Percentiles rank a stretch among this genome's conserved stretches.
Conservation (phyloP, 331 rosid genomes). For the Malus hybrid region DNA sequence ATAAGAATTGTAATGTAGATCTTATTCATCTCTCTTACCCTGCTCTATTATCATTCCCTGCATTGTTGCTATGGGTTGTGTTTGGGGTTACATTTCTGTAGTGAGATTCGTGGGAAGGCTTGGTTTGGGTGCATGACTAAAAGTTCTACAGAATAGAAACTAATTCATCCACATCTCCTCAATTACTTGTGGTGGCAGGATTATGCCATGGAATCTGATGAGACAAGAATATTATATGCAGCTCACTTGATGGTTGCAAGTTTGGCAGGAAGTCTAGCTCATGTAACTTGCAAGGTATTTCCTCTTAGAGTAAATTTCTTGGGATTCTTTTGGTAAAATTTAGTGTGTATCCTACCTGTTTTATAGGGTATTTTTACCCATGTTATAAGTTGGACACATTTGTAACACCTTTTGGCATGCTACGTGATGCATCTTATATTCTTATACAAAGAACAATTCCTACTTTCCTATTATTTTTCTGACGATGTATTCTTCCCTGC, state of each 20-base stretch:
- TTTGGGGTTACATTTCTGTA: neutral
- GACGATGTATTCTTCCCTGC: neutral
- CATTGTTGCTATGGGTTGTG: neutral
- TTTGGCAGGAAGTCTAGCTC: conserved; percentile 92
- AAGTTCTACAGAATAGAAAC: neutral
- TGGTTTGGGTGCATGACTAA: neutral
- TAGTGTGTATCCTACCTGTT: neutral
- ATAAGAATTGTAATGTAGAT: neutral
- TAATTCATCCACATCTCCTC: neutral
- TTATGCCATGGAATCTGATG: conserved; percentile 96
- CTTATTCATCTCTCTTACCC: neutral
- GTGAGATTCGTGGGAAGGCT: neutral
- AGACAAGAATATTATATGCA: conserved; percentile 79
- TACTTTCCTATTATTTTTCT: neutral
- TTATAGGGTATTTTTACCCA: neutral
- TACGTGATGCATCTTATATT: neutral
- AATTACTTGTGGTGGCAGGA: conserved; percentile 45
- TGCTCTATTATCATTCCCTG: neutral
- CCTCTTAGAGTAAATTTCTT: conserved; percentile 8
- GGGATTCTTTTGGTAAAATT: neutral
- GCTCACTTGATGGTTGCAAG: conserved; percentile 99
- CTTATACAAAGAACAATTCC: neutral
- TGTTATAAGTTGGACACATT: neutral
- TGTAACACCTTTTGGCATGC: neutral
- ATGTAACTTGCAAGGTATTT: conserved; percentile 94